Conservation (phyloP, 148 eudicot genomes). For the Rheum nobile region DNA sequence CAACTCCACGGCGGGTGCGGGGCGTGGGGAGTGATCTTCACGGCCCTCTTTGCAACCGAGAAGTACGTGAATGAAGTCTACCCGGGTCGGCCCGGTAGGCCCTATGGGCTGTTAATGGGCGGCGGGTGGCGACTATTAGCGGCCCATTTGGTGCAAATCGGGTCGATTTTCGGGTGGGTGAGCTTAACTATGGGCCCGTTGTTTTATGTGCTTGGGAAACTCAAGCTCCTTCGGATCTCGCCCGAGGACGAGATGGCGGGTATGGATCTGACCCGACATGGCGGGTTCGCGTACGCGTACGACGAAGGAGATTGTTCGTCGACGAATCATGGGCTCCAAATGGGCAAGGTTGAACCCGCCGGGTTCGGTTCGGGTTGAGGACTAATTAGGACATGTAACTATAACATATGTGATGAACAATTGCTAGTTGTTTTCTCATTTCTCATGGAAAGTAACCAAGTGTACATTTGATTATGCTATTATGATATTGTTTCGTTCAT, state of each 20-base stretch:
- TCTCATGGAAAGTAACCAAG: too few relatives aligned
- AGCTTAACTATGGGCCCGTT: slow-evolving; percentile 15
- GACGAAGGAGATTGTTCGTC: neutral
- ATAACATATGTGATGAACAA: neutral
- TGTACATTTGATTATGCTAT: too few relatives aligned
- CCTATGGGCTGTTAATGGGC: slow-evolving; percentile 19
- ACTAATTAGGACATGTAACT: neutral
- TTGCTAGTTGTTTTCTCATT: neutral
- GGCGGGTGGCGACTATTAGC: slow-evolving; percentile 15
- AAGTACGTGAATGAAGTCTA: slow-evolving; percentile 15
- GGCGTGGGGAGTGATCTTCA: slow-evolving; percentile 17
- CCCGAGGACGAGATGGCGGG: slow-evolving; percentile 20
- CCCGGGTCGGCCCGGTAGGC: slow-evolving; percentile 10
- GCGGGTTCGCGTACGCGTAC: slow-evolving; percentile 13
- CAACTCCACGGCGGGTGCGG: slow-evolving; percentile 21
- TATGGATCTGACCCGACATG: slow-evolving; percentile 17
- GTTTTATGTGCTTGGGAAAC: slow-evolving; percentile 6
- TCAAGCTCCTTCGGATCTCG: slow-evolving; percentile 12
- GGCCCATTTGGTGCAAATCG: slow-evolving; percentile 14
- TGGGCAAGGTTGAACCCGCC: neutral
- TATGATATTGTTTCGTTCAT: too few relatives aligned
- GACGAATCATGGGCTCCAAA: slow-evolving; percentile 5
- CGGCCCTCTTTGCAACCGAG: slow-evolving; percentile 11
- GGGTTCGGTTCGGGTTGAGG: neutral
- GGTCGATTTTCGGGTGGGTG: slow-evolving; percentile 16